These are phyloP conservation scores for Terana coerulea DNA, from an alignment of 768 basidiomycete genomes.

Conservation along the genomic window DNA sequence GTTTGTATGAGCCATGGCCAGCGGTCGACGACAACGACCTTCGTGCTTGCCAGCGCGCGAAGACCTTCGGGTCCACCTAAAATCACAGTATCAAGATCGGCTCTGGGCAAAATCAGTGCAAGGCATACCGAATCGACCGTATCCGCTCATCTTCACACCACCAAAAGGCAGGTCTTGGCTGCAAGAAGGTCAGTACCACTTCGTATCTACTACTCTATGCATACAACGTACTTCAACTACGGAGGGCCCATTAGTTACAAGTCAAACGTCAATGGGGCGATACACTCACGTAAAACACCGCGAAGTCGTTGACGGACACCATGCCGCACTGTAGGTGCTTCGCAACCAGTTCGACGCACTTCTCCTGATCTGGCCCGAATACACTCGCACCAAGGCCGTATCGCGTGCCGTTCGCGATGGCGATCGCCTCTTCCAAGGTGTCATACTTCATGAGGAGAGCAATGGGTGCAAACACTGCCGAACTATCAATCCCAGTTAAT, in stretches of 20 bases:
- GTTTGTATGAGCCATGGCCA: constrained; percentile 85
- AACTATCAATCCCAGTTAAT: background rate
- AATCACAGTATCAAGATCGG: constrained; percentile 8
- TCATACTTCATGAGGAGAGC: constrained; percentile 85
- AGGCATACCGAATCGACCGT: constrained; percentile 82
- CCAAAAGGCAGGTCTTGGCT: constrained; percentile 96
- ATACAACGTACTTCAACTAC: constrained; percentile 60
- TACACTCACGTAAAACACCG: constrained; percentile 71
- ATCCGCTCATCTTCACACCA: constrained; percentile 86
- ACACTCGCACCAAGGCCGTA: constrained; percentile 94
- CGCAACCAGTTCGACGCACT: constrained; percentile 72
- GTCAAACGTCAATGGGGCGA: background rate
- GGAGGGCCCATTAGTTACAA: constrained; percentile 15
- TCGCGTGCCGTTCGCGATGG: constrained; percentile 81
- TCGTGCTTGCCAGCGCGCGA: constrained; percentile 81
- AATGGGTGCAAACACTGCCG: constrained; percentile 86
- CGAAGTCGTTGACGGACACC: constrained; percentile 97
- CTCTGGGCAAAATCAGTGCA: background rate
- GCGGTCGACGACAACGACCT: constrained; percentile 82
- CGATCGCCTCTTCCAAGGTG: constrained; percentile 78
- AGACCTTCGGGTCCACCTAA: constrained; percentile 92
- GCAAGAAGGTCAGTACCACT: constrained; percentile 23
- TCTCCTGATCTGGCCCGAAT: constrained; percentile 80
- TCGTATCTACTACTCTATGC: constrained; percentile 10
- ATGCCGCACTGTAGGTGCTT: constrained; percentile 87